Evolutionary conservation across 2,329 filamentous ascomycete genomes (phyloP).

Genomic region (Arthrobotrys entomopaga): DNA sequence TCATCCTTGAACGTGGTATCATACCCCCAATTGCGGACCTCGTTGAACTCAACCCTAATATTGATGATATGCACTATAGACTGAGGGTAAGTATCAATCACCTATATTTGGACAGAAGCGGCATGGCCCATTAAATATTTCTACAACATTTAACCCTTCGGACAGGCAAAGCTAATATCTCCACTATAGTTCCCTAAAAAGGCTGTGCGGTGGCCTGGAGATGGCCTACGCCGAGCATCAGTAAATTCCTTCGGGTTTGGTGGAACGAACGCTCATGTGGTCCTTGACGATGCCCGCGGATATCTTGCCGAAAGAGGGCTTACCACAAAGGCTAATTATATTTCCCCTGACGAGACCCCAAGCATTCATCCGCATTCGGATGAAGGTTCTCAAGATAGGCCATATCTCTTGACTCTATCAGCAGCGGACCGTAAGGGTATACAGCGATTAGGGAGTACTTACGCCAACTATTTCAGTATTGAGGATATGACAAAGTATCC

Average conservation of each 20-base stretch:
- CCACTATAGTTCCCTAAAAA: constrained; percentile 19
- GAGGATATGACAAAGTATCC: not conserved
- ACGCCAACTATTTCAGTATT: not conserved
- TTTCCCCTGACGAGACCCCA: not conserved
- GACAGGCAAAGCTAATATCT: not conserved
- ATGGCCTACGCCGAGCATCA: constrained; percentile 23
- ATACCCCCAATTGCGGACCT: constrained; percentile 61
- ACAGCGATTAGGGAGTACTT: not conserved
- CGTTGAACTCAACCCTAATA: constrained; percentile 30
- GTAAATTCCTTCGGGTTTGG: constrained; percentile 61
- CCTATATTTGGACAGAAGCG: not conserved
- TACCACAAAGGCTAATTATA: constrained; percentile 2
- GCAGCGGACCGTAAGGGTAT: constrained; percentile 30
- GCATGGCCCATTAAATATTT: too few species aligned
- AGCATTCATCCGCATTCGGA: not conserved
- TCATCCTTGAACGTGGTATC: constrained; percentile 66
- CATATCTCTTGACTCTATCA: constrained; percentile 22
- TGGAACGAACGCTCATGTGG: constrained; percentile 57
- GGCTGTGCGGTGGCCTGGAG: constrained; percentile 11
- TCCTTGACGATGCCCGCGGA: constrained; percentile 27
- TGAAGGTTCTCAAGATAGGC: not conserved
- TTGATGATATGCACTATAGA: constrained; percentile 47
- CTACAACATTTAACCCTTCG: too few species aligned
- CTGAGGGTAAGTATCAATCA: constrained; percentile 16
- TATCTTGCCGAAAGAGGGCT: constrained; percentile 13